Base-by-base conservation (phyloP, 1,284 basidiomycete genomes). In the Ceratobasidium sp. region DNA sequence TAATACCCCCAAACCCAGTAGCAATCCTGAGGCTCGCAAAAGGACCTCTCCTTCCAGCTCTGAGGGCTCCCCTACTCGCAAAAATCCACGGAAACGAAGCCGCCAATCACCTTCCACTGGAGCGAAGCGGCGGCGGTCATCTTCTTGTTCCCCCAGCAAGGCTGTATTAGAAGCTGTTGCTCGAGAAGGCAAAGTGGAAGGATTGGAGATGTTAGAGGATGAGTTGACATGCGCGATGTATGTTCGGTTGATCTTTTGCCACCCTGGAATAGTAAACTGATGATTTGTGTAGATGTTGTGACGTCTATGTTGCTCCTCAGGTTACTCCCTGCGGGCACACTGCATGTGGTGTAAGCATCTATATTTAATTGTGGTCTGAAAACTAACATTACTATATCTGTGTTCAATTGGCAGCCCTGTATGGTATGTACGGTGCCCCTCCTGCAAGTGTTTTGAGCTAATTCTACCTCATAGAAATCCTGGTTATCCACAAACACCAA, bases 291-390 rank as follows among this genome's bases (percentile, higher is more conserved):
- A 70, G 67, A 59, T 70, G 67, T 14, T 70, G 54, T 18, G 67
- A 70, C 18, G 0, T 70, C 21, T 44, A 32, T 50, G 67, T 70
- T 57, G 43, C 46, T 4, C 67, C 67, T 41, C 67, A 70, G 58
- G 32, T 50, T 28, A 70, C 67, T 16, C 8, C 67, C 11, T 70
- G 67, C 47, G 67, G 67, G n/a, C 67, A 70, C 49, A 70, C 47
- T 6, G 67, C 26, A 6, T 70, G 67, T 59, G 67, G 54, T 28
- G 67, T 70, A 30, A 70, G 67, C 58, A 59, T 11, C 6, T 38
- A 55, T 47, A 14, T 14, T n/a, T 67, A 5, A 38, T 38, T 38
- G 35, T 4, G 6, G 35, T 38, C 35, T 38, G 35, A 38, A 38
- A 32, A 18, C 35, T 32, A 41, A 43, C 54, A 54, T 38, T 38